Evolutionary conservation across 176 grass and related monocot genomes (phyloP).

Genomic region (Carex kokanica): DNA sequence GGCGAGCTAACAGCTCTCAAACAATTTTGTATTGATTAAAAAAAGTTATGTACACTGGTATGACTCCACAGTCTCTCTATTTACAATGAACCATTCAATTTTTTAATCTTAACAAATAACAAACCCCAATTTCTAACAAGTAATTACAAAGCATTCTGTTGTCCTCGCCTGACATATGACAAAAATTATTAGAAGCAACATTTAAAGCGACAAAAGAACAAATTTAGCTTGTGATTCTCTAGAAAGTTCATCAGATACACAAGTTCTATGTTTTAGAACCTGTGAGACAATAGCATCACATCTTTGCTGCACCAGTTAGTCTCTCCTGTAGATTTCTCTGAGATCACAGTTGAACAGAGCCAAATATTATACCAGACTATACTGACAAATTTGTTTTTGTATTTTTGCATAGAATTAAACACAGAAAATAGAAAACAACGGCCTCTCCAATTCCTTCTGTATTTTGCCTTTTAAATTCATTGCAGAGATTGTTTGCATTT

Average conservation of each 20-base stretch:
- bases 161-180: constrained; percentile 4
- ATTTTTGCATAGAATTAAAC: background rate
- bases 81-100: background rate
- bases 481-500: background rate
- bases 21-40: too few relatives aligned
- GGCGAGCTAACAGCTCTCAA: too few relatives aligned
- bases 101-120: background rate
- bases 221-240: constrained; percentile 21
- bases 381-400: background rate
- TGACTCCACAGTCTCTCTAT: too few relatives aligned
- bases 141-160: background rate
- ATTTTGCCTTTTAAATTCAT: background rate
- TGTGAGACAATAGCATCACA: constrained; percentile 11
- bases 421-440: background rate
- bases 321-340: background rate
- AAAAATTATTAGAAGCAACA: background rate
- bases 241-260: constrained; percentile 6
- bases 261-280: background rate
- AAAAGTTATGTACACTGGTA: too few relatives aligned
- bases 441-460: background rate
- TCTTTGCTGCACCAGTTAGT: background rate
- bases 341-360: background rate
- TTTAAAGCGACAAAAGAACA: background rate
- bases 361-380: constrained; percentile 9
- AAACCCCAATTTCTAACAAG: background rate